Conservation (phyloP, 257 asterid genomes). For the Scutellaria barbata region DNA sequence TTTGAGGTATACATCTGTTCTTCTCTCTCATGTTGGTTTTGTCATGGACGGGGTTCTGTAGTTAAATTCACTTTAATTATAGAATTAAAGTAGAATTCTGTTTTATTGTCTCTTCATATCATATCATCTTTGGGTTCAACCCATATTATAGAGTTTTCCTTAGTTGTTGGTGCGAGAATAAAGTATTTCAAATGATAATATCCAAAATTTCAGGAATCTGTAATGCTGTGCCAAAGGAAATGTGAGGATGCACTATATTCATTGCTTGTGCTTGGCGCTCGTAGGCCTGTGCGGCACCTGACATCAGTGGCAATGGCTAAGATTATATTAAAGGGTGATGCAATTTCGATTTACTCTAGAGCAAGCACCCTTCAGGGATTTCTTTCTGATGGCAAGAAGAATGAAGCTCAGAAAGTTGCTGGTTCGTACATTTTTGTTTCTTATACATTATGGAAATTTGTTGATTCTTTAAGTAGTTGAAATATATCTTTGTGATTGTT, state of each 20-base stretch:
- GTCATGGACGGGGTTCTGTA: conserved; percentile 9
- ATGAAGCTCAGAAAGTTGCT: conserved; percentile 82
- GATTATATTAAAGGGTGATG: conserved; percentile 80
- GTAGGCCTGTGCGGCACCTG: conserved; percentile 96
- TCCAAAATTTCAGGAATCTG: conserved; percentile 67
- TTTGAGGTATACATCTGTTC: background rate
- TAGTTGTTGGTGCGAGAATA: conserved; percentile 9
- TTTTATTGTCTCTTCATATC: too few species aligned
- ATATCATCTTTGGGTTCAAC: background rate
- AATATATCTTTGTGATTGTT: conserved; percentile 18
- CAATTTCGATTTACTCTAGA: conserved; percentile 91
- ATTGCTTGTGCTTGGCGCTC: conserved; percentile 86
- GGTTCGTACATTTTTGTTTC: conserved; percentile 57
- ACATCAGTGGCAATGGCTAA: conserved; percentile 97
- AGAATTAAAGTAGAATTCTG: too few species aligned
- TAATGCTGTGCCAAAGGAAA: conserved; percentile 82
- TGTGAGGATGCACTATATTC: conserved; percentile 95
- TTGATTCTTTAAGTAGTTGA: conserved; percentile 14
- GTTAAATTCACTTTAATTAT: background rate
- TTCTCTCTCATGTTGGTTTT: conserved; percentile 17
- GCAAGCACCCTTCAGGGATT: conserved; percentile 98
- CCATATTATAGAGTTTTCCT: background rate
- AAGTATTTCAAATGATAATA: conserved; percentile 26
- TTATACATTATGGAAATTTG: conserved; percentile 13
- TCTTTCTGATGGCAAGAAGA: conserved; percentile 90